A percentile compares a stretch with the other conserved stretches of the same genome.
Evolutionary conservation across 805 yeast species (phyloP).

Genomic region (Torulaspora franciscae): DNA sequence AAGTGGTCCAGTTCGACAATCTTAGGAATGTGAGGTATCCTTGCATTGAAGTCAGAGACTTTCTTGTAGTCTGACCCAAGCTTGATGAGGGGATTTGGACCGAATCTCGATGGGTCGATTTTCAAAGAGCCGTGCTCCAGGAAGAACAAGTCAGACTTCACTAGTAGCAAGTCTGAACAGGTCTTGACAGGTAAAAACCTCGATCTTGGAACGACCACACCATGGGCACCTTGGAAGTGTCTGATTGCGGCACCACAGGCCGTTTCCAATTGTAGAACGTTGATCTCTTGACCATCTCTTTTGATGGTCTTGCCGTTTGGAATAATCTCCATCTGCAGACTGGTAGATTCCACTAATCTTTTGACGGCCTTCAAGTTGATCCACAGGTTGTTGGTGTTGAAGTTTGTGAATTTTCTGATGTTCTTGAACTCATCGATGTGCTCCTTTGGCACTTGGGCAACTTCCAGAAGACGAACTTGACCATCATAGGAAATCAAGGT

Average conservation of each 20-base stretch:
- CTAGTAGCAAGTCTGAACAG: conserved; percentile 88
- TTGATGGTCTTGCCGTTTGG: conserved; percentile 87
- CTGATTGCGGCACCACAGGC: conserved; percentile 99
- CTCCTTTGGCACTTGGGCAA: conserved; percentile 92
- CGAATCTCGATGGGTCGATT: conserved; percentile 79
- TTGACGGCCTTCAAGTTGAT: conserved; percentile 91
- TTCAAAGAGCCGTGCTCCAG: conserved; percentile 87
- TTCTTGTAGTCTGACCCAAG: conserved; percentile 96
- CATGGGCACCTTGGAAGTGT: conserved; percentile 91
- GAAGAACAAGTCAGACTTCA: conserved; percentile 88
- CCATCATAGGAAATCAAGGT: conserved; percentile 95
- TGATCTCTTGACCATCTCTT: conserved; percentile 68
- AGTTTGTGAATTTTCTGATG: conserved; percentile 95
- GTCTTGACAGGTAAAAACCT: conserved; percentile 98
- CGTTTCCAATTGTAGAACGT: conserved; percentile 92
- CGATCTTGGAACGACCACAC: conserved; percentile 97
- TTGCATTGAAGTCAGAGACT: conserved; percentile 81
- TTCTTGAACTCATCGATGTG: conserved; percentile 97
- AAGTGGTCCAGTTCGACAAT: conserved; percentile 95
- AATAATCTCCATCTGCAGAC: conserved; percentile 86
- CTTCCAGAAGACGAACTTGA: conserved; percentile 87
- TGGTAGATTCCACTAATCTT: conserved; percentile 78
- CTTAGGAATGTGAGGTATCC: conserved; percentile 93
- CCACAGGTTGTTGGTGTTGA: conserved; percentile 98
- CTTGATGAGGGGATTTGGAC: conserved; percentile 89